These are phyloP conservation scores for Trichoderma guizhouense DNA, from an alignment of 2,329 filamentous ascomycete species.

Conservation along the genomic window DNA sequence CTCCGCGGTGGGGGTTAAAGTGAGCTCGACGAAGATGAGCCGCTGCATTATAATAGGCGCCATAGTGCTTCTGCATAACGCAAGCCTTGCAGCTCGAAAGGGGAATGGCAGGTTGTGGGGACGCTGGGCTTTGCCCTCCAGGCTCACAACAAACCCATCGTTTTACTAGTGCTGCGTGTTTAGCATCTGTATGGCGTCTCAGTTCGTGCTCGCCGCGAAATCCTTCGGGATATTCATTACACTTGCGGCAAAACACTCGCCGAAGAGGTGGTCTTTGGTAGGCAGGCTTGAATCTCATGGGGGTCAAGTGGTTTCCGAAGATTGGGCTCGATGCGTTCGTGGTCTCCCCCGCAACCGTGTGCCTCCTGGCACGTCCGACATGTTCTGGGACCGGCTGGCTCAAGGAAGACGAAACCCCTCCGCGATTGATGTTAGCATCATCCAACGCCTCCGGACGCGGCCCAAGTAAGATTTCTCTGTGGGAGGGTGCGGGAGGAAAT, in stretches of 20 bases:
- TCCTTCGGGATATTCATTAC: constrained; percentile 77
- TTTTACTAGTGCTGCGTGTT: constrained; percentile 53
- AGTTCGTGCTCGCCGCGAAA: constrained; percentile 90
- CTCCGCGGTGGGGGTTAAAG: constrained; percentile 53
- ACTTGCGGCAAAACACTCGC: constrained; percentile 73
- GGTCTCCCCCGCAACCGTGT: constrained; percentile 47
- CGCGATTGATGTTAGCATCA: constrained; percentile 16
- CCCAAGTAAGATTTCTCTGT: constrained; percentile 3
- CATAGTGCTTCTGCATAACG: constrained; percentile 54
- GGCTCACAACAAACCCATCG: constrained; percentile 56
- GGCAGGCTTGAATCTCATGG: constrained; percentile 35
- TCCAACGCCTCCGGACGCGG: constrained; percentile 17
- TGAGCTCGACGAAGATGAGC: constrained; percentile 57
- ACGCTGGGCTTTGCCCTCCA: constrained; percentile 33
- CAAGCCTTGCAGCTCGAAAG: constrained; percentile 56
- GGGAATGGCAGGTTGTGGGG: constrained; percentile 48
- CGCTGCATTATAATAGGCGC: constrained; percentile 58
- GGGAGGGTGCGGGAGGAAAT: not conserved
- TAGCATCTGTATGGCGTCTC: constrained; percentile 61
- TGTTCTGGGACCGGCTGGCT: constrained; percentile 18
- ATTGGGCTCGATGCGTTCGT: constrained; percentile 39
- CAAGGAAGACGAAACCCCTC: not conserved
- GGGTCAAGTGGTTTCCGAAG: constrained; percentile 42
- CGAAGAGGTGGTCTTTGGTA: constrained; percentile 58
- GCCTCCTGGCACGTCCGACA: constrained; percentile 33